phyloP scores from a whole-genome alignment of 2,329 filamentous ascomycete genomes.

The Neoarthrinium moseri region DNA sequence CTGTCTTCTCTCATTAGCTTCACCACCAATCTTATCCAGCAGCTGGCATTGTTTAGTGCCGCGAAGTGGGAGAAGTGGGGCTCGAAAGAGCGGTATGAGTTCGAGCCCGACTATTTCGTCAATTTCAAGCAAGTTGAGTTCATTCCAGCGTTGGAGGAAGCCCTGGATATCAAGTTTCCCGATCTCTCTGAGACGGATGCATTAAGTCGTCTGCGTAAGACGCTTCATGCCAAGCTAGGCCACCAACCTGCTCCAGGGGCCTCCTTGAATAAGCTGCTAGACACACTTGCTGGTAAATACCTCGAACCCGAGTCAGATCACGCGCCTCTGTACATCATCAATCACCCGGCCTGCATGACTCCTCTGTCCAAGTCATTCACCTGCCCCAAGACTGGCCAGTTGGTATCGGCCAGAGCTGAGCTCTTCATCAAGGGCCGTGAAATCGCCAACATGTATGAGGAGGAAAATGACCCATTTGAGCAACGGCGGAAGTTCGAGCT shows the following conservation, averaged over 20 bases:
- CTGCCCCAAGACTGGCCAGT: constrained; percentile 66
- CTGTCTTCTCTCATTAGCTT: constrained; percentile 71
- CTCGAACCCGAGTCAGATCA: constrained; percentile 73
- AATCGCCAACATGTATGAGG: constrained; percentile 95
- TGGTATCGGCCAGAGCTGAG: constrained; percentile 79
- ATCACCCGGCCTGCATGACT: constrained; percentile 88
- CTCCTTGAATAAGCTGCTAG: constrained; percentile 69
- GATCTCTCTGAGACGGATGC: constrained; percentile 58
- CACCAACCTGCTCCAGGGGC: constrained; percentile 53
- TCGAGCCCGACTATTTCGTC: constrained; percentile 48
- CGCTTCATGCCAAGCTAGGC: constrained; percentile 58
- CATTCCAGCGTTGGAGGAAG: constrained; percentile 72
- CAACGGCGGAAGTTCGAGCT: constrained; percentile 79
- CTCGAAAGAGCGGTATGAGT: constrained; percentile 43
- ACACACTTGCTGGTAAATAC: constrained; percentile 72
- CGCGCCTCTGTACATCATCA: constrained; percentile 77
- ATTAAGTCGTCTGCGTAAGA: constrained; percentile 51
- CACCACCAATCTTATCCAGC: constrained; percentile 70
- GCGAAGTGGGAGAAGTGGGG: constrained; percentile 39
- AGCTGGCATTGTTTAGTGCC: constrained; percentile 53
- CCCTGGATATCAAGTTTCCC: constrained; percentile 64
- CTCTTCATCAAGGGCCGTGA: constrained; percentile 80
- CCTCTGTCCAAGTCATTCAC: constrained; percentile 85
- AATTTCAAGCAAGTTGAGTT: constrained; percentile 75
- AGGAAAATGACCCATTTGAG: constrained; percentile 89